phyloP scores from a whole-genome alignment of 75 land plant species.

The Pinus taeda region DNA sequence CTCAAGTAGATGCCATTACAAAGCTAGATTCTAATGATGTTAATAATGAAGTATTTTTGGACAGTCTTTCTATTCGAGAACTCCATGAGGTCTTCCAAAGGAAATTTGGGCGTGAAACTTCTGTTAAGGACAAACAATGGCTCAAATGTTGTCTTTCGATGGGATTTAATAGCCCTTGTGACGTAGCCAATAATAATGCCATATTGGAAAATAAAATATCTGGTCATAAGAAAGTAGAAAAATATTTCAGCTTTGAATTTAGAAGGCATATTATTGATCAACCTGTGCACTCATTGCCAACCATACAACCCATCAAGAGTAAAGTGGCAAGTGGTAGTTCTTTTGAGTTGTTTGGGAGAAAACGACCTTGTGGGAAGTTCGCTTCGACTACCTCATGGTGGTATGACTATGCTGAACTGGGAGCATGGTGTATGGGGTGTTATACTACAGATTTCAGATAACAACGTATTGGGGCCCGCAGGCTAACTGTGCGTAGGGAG shows the following conservation, averaged over 20 bases:
- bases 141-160: conserved; percentile 83
- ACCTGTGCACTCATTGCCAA: conserved; percentile 12
- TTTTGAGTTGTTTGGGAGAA: not conserved
- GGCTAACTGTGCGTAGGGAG: too few relatives aligned
- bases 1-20: conserved; percentile 9
- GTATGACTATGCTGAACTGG: too few relatives aligned
- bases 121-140: conserved; percentile 96
- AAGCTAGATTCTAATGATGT: conserved; percentile 28
- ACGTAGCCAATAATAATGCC: conserved; percentile 22
- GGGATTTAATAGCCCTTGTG: conserved; percentile 64
- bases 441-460: too few relatives aligned
- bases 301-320: not conserved
- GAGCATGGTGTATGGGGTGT: too few relatives aligned
- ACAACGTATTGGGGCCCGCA: too few relatives aligned
- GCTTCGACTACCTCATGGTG: not conserved
- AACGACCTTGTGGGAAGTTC: not conserved
- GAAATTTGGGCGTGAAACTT: conserved; percentile 92
- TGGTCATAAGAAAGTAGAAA: not conserved
- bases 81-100: conserved; percentile 77
- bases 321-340: conserved; percentile 3
- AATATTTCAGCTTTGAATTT: not conserved
- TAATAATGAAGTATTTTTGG: conserved; percentile 46
- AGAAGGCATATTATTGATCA: not conserved
- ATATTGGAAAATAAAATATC: not conserved
- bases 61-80: conserved; percentile 72